These are phyloP conservation scores for Brachypodium distachyon DNA, from an alignment of 202 grass and related monocot genomes.

Conservation along the genomic window DNA sequence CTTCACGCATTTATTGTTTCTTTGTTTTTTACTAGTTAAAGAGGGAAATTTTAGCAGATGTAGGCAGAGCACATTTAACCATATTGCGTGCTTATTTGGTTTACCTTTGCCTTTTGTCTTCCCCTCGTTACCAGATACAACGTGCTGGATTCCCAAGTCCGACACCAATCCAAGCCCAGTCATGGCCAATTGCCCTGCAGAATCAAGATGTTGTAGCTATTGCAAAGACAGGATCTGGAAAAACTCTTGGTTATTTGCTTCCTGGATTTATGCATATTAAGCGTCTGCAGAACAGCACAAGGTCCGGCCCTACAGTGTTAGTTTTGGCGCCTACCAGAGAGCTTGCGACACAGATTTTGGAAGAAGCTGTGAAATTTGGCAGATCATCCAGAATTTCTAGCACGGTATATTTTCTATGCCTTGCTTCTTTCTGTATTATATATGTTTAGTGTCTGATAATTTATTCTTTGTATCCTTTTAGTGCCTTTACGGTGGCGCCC, in stretches of 20 bases:
- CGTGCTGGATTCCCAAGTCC: constrained; percentile 82
- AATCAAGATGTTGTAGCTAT: constrained; percentile 93
- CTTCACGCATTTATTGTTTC: constrained; percentile 14
- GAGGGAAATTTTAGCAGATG: constrained; percentile 8
- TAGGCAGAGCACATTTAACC: constrained; percentile 5
- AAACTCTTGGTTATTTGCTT: constrained; percentile 91
- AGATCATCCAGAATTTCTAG: constrained; percentile 83
- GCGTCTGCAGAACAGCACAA: constrained; percentile 60
- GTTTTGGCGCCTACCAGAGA: constrained; percentile 98
- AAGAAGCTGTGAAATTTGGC: constrained; percentile 89
- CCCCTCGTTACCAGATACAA: constrained; percentile 51
- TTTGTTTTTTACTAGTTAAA: constrained; percentile 23
- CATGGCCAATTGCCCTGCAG: constrained; percentile 92
- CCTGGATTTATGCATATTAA: constrained; percentile 96
- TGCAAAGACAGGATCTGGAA: constrained; percentile 96
- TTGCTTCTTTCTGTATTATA: not conserved
- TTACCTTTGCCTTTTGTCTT: not conserved
- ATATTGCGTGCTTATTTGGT: constrained; percentile 16
- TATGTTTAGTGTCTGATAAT: constrained; percentile 7
- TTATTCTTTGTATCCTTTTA: constrained; percentile 9
- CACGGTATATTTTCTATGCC: constrained; percentile 41
- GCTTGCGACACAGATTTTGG: constrained; percentile 87
- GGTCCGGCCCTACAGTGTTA: constrained; percentile 78
- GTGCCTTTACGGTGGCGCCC: constrained; percentile 97
- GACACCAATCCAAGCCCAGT: constrained; percentile 95